A percentile compares a stretch with the other conserved stretches of the same genome.
Evolutionary conservation across 495 filamentous ascomycete genomes (phyloP).

Genomic region (Aspergillus steynii): DNA sequence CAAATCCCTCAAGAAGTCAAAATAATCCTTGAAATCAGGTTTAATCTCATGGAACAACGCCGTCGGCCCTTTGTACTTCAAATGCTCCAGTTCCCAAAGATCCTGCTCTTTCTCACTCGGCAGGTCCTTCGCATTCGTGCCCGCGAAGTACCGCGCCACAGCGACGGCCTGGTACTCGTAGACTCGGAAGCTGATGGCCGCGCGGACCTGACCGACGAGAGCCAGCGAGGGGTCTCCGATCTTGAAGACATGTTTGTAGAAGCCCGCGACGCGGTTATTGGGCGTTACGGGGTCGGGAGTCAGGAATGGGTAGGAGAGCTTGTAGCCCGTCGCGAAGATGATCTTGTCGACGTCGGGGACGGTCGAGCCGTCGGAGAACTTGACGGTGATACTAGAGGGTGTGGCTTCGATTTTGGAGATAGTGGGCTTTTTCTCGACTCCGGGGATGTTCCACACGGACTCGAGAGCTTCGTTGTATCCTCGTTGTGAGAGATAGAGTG

Average conservation of each 20-base stretch:
- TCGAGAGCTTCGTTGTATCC: constrained; percentile 22
- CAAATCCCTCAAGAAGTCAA: constrained; percentile 38
- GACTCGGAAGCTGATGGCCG: constrained; percentile 50
- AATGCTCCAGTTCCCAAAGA: constrained; percentile 46
- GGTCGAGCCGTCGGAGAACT: constrained; percentile 39
- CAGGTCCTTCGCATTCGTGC: constrained; percentile 27
- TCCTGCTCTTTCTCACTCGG: constrained; percentile 39
- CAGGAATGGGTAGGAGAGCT: constrained; percentile 46
- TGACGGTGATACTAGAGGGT: constrained; percentile 5
- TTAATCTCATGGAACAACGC: constrained; percentile 44
- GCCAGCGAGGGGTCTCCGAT: constrained; percentile 31
- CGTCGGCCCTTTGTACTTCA: constrained; percentile 42
- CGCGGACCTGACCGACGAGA: constrained; percentile 41
- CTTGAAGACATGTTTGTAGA: constrained; percentile 35
- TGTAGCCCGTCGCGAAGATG: constrained; percentile 54
- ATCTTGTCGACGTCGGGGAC: constrained; percentile 47
- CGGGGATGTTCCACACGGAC: constrained; percentile 25
- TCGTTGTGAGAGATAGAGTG: constrained; percentile 25
- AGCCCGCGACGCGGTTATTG: constrained; percentile 27
- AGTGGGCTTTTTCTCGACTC: constrained; percentile 22
- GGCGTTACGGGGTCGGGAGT: constrained; percentile 25
- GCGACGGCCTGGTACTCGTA: constrained; percentile 57
- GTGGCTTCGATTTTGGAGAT: constrained; percentile 16
- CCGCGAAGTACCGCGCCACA: constrained; percentile 50
- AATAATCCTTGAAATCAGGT: constrained; percentile 54